phyloP scores from a whole-genome alignment of 805 yeast genomes.

The Ogataea sp. region DNA sequence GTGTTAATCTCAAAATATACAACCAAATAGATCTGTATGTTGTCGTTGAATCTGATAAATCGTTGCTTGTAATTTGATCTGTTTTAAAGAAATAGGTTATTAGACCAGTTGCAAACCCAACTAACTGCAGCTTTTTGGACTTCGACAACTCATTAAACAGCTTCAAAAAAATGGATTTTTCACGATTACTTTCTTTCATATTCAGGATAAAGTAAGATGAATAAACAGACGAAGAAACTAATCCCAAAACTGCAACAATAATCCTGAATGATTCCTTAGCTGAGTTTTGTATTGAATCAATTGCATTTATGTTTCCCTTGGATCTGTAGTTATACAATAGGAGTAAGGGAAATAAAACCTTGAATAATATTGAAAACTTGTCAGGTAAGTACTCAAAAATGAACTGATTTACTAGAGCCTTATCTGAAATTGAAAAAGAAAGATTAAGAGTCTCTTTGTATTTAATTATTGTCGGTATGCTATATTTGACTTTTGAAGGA shows the following conservation, averaged over 20 bases:
- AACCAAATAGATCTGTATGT: constrained; percentile 13
- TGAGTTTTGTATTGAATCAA: constrained; percentile 4
- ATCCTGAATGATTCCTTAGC: constrained; percentile 5
- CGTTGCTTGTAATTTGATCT: neutral
- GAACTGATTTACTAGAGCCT: neutral
- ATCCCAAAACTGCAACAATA: constrained; percentile 6
- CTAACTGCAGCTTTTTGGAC: constrained; percentile 4
- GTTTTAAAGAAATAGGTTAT: constrained; percentile 7
- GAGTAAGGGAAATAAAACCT: constrained; percentile 7
- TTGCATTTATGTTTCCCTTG: constrained; percentile 1
- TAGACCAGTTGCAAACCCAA: constrained; percentile 11
- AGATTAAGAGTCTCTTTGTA: neutral
- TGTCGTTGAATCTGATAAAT: neutral
- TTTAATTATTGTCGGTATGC: neutral
- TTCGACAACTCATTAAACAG: neutral
- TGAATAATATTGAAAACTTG: constrained; percentile 8
- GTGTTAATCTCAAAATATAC: constrained; percentile 11
- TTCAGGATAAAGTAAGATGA: neutral
- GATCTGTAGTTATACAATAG: constrained; percentile 5
- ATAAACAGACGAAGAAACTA: constrained; percentile 4
- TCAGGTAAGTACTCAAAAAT: constrained; percentile 3
- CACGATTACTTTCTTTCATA: neutral
- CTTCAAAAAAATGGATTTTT: neutral
- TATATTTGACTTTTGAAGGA: neutral
- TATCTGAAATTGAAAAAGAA: no score